These are phyloP conservation scores for Globisporangium nunn DNA, from an alignment of 352 stramenopile genomes.

Conservation along the genomic window DNA sequence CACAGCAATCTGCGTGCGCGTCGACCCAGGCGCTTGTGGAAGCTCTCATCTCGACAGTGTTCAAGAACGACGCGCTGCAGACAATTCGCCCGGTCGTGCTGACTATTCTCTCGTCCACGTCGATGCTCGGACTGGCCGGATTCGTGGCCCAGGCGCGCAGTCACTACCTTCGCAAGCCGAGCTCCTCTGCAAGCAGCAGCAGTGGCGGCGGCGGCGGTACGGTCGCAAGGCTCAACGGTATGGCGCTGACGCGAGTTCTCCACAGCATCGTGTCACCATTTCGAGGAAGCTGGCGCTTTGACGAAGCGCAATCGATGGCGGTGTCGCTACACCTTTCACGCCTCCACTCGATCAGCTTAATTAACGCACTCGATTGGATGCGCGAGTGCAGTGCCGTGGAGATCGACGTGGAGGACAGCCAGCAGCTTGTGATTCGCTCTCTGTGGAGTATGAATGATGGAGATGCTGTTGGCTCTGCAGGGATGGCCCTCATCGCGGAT, in stretches of 20 bases:
- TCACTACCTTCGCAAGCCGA: slow-evolving; percentile 14
- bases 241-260: slow-evolving; percentile 10
- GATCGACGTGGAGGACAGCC: slow-evolving; percentile 5
- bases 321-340: not conserved
- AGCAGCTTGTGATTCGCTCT: slow-evolving; percentile 6
- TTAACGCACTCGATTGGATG: slow-evolving; percentile 11
- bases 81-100: slow-evolving; percentile 20
- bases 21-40: slow-evolving; percentile 23
- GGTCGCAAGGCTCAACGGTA: slow-evolving; percentile 3
- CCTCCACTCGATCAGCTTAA: not conserved
- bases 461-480: not conserved
- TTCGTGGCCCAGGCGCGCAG: slow-evolving; percentile 31
- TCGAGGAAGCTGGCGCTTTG: slow-evolving; percentile 8
- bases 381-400: slow-evolving; percentile 9
- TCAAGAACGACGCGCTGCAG: slow-evolving; percentile 26
- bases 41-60: slow-evolving; percentile 28
- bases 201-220: not conserved
- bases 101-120: slow-evolving; percentile 19
- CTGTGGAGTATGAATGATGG: slow-evolving; percentile 1
- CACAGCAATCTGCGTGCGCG: slow-evolving; percentile 1
- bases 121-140: slow-evolving; percentile 27
- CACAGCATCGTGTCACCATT: slow-evolving; percentile 7
- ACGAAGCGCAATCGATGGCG: slow-evolving; percentile 4
- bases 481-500: slow-evolving; percentile 5
- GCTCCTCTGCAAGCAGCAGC: not conserved